These are phyloP conservation scores for Lepidium aucheri DNA, from an alignment of 345 rosid species.

Conservation along the genomic window DNA sequence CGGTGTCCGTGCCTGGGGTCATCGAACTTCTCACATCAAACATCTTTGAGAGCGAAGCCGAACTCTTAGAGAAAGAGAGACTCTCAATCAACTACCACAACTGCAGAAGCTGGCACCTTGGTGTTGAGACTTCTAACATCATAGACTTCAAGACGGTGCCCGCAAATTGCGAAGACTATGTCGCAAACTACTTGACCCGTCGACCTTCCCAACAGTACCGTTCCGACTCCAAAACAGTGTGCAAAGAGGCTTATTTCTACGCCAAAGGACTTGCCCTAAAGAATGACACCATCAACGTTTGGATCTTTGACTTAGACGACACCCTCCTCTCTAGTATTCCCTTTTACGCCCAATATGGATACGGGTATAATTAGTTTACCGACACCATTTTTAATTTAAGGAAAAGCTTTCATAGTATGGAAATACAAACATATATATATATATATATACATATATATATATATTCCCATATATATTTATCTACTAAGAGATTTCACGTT, in stretches of 20 bases:
- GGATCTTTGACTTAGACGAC: conserved; percentile 65
- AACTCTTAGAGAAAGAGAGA: background rate
- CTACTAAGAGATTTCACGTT: background rate
- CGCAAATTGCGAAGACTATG: conserved; percentile 35
- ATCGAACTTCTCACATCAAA: conserved; percentile 7
- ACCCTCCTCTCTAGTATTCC: conserved; percentile 53
- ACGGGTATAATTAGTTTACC: conserved; percentile 29
- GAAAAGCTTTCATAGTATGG: no score
- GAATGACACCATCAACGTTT: conserved; percentile 40
- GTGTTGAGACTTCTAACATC: conserved; percentile 54
- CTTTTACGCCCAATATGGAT: conserved; percentile 34
- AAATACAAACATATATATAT: background rate
- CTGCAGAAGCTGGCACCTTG: conserved; percentile 63
- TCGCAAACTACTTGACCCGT: conserved; percentile 30
- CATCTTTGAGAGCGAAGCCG: background rate
- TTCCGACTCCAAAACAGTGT: conserved; percentile 33
- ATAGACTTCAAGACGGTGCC: conserved; percentile 42
- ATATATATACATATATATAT: background rate
- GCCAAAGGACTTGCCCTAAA: conserved; percentile 29
- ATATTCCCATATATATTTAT: background rate
- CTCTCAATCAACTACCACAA: conserved; percentile 9
- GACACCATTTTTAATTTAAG: no score
- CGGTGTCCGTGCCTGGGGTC: background rate
- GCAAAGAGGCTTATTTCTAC: conserved; percentile 30
- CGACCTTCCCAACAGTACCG: conserved; percentile 29